phyloP scores from a whole-genome alignment of 1,139 yeast species.

The Pneumocystis jirovecii region DNA sequence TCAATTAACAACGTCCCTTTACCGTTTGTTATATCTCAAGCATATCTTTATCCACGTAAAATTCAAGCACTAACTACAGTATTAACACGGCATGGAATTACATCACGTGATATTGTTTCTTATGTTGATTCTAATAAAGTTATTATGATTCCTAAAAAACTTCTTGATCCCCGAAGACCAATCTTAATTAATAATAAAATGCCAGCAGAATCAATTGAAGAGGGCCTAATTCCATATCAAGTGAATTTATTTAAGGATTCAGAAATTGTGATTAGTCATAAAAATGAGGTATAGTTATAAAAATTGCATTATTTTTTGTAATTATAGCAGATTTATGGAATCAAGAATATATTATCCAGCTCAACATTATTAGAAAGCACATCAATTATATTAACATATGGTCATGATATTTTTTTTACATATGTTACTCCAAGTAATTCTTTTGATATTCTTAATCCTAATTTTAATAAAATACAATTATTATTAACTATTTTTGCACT shows the following conservation, averaged over 20 bases:
- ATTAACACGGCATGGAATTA: conserved; percentile 55
- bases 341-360: conserved; percentile 27
- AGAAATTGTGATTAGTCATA: conserved; percentile 30
- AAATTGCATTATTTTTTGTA: conserved; percentile 15
- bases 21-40: conserved; percentile 37
- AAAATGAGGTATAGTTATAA: conserved; percentile 12
- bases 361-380: conserved; percentile 77
- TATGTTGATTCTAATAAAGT: conserved; percentile 44
- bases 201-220: conserved; percentile 41
- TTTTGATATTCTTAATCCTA: conserved; percentile 57
- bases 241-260: conserved; percentile 39
- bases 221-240: conserved; percentile 52
- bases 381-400: conserved; percentile 49
- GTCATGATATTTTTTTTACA: conserved; percentile 59
- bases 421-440: conserved; percentile 67
- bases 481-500: conserved; percentile 44
- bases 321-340: conserved; percentile 21
- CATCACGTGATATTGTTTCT: conserved; percentile 52
- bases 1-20: conserved; percentile 26
- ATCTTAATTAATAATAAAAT: conserved; percentile 41
- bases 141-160: conserved; percentile 49
- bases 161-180: conserved; percentile 27
- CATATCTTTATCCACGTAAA: conserved; percentile 48
- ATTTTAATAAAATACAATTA: conserved; percentile 55
- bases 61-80: conserved; percentile 42